These are phyloP conservation scores for Papiliotrema laurentii DNA, from an alignment of 1,284 basidiomycete genomes.

Conservation along the genomic window DNA sequence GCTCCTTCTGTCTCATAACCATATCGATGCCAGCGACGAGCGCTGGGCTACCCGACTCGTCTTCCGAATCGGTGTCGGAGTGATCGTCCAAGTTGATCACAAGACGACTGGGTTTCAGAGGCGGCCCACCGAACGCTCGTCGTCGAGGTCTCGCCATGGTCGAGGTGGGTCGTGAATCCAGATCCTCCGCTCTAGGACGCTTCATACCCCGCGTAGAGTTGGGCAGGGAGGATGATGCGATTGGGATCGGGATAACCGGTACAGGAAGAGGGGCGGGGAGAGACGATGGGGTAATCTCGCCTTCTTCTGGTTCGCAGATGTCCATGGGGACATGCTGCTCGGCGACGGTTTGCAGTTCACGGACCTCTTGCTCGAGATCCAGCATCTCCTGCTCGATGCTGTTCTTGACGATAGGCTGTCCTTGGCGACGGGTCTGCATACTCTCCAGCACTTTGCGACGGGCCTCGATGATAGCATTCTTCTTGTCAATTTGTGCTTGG, in stretches of 20 bases:
- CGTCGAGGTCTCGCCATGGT: conserved; percentile 8
- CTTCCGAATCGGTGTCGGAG: conserved; percentile 19
- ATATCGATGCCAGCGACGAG: too few species aligned
- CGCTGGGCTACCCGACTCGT: conserved; percentile 6
- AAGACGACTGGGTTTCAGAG: conserved; percentile 17
- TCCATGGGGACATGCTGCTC: conserved; percentile 18
- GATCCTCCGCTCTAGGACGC: conserved; percentile 36
- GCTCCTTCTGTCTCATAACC: conserved; percentile 23
- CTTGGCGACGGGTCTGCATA: conserved; percentile 16
- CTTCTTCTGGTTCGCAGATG: conserved; percentile 33
- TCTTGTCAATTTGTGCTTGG: conserved; percentile 8
- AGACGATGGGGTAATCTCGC: conserved; percentile 25
- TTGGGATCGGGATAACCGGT: background rate
- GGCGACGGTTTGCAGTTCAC: conserved; percentile 11
- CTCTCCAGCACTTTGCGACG: conserved; percentile 31
- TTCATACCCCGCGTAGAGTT: conserved; percentile 21
- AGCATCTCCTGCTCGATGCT: conserved; percentile 27
- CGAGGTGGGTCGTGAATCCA: conserved; percentile 26
- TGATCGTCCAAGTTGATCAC: conserved; percentile 26
- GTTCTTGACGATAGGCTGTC: background rate
- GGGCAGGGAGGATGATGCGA: conserved; percentile 4
- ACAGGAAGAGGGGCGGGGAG: background rate
- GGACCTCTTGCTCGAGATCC: conserved; percentile 28
- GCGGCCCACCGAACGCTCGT: conserved; percentile 12
- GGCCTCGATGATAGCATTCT: conserved; percentile 27